Conservation (phyloP, 148 eudicot species). For the Cornus florida region DNA sequence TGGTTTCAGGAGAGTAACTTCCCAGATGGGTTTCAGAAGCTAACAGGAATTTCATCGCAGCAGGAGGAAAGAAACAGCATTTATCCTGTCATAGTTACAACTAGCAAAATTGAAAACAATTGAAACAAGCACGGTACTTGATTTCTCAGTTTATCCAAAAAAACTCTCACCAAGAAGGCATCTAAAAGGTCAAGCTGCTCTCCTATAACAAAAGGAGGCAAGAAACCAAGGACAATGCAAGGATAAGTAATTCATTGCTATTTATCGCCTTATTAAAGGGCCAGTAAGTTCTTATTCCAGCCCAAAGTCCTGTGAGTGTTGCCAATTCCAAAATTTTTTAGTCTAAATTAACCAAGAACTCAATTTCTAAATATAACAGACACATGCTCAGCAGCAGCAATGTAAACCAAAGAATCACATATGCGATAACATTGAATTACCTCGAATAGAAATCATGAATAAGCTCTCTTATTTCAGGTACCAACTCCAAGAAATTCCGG, state of each 20-base stretch:
- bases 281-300: background rate
- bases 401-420: background rate
- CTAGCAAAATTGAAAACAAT: no score
- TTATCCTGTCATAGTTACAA: background rate
- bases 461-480: slow-evolving; percentile 95
- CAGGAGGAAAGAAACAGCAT: background rate
- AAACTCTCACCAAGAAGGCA: no score
- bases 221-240: background rate
- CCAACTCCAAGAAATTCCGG: slow-evolving; percentile 90
- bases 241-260: background rate
- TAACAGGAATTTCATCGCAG: background rate
- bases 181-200: background rate
- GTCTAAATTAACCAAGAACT: background rate
- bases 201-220: background rate
- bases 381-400: background rate
- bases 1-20: background rate
- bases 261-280: background rate
- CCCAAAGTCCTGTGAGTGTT: background rate
- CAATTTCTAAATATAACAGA: no score
- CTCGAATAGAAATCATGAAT: slow-evolving; percentile 91
- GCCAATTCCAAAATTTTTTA: background rate
- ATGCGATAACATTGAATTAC: slow-evolving; percentile 29
- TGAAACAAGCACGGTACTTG: background rate
- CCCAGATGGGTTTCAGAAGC: background rate
- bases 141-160: background rate